Evolutionary conservation across 768 basidiomycete genomes (phyloP), one percentile per base, ranked within the genome.

Genomic region (Cystofilobasidium ferigula): DNA sequence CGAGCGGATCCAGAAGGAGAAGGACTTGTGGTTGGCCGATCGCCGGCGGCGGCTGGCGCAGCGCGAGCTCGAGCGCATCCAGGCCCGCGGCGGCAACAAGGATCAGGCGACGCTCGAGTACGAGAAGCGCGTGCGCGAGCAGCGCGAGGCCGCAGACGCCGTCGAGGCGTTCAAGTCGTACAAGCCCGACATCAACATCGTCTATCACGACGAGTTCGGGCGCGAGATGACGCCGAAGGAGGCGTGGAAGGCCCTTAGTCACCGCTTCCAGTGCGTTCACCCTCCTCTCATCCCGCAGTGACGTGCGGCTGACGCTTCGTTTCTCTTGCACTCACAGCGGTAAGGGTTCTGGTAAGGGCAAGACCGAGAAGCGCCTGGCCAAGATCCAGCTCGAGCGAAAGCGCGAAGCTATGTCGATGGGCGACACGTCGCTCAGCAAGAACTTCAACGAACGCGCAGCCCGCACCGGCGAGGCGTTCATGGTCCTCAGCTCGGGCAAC

Each of bases 321-420:
- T 10, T 9, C 47, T 36, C 30, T 57, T n/a, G n/a, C n/a, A n/a
- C 10, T 20, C 22, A 24, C 63, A 76, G 76, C 71, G 95, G 95
- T 40, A 97, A 98, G 77, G 90, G 90, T 2, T 89, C 88, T 0
- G 95, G 95, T 14, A 88, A 86, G 79, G 89, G 88, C 84, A 98
- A 98, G 82, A 92, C 87, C 28, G 94, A 97, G 80, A 97, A 97
- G 76, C 82, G 90, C 68, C 73, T 97, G 70, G 92, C 93, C 82
- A 92, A 88, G 80, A 97, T 98, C 70, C 88, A 86, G n/a, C 93
- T 98, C 72, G 95, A 99, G 79, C 84, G 87, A 76, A 97, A 95
- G 80, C 83, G 90, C 74, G 84, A 84, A 67, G 87, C 91, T 13
- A 97, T 97, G 92, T 84, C 82, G 22, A 90, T 90, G 71, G 89